Conservation (phyloP, 805 yeast genomes). For the Nakazawaea populi region DNA sequence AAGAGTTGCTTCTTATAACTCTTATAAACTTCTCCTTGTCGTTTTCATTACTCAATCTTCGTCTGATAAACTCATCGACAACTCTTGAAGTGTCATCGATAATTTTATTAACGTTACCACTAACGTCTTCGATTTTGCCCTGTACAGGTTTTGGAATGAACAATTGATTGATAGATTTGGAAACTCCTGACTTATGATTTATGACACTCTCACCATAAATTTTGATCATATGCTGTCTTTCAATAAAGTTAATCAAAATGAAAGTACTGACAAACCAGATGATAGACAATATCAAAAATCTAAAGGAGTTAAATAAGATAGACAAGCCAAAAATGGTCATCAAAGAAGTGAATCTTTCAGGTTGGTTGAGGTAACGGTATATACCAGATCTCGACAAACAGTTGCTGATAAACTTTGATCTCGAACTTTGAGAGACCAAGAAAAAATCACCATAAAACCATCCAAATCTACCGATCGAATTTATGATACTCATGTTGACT, state of each 20-base stretch:
- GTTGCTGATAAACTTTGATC: conserved; percentile 14
- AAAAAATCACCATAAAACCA: conserved; percentile 90
- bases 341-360: conserved; percentile 73
- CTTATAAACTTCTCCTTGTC: conserved; percentile 5
- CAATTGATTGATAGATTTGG: conserved; percentile 24
- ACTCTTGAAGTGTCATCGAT: conserved; percentile 32
- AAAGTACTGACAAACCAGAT: conserved; percentile 66
- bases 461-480: conserved; percentile 76
- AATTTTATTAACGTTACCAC: conserved; percentile 32
- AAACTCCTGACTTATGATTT: conserved; percentile 45
- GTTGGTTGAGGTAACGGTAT: conserved; percentile 75
- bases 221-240: conserved; percentile 70
- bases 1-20: conserved; percentile 14
- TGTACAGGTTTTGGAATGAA: conserved; percentile 15
- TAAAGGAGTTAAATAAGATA: conserved; percentile 49
- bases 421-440: conserved; percentile 40
- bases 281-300: conserved; percentile 43
- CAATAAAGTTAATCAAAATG: conserved; percentile 65
- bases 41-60: conserved; percentile 9
- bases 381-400: conserved; percentile 72
- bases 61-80: conserved; percentile 38
- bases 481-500: conserved; percentile 63
- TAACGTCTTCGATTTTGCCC: conserved; percentile 15
- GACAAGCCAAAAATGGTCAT: conserved; percentile 76
- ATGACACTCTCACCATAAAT: conserved; percentile 64